Percentiles rank a stretch among this genome's conserved stretches.
Conservation (phyloP, 164 flowering plant genomes). For the Berberis thunbergii region DNA sequence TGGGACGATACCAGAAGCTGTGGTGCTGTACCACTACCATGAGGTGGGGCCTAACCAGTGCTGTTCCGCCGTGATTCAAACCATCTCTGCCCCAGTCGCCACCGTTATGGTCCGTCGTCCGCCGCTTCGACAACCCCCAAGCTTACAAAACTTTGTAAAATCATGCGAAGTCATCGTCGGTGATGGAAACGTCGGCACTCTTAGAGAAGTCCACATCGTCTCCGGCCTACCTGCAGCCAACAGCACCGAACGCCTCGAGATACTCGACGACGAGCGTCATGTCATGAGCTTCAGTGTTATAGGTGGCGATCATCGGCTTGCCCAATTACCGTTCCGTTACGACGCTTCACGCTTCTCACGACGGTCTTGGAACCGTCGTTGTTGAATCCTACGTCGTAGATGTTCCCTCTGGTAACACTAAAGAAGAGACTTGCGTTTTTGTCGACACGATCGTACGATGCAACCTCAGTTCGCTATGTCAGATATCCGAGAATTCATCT, state of each 20-base stretch:
- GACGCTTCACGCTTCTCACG: constrained; percentile 37
- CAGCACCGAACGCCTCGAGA: constrained; percentile 73
- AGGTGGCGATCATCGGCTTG: constrained; percentile 74
- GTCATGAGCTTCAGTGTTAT: constrained; percentile 74
- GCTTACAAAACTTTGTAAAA: constrained; percentile 70
- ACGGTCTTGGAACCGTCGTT: constrained; percentile 48
- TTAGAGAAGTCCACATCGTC: constrained; percentile 59
- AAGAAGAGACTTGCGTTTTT: constrained; percentile 66
- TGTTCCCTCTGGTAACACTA: constrained; percentile 63
- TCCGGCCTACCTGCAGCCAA: constrained; percentile 70
- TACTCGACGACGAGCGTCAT: constrained; percentile 74
- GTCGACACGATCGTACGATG: constrained; percentile 73
- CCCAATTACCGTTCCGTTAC: constrained; percentile 69
- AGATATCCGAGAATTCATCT: constrained; percentile 36
- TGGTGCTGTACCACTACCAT: constrained; percentile 46
- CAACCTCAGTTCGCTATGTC: constrained; percentile 68
- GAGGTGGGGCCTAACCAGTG: constrained; percentile 56
- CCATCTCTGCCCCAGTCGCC: constrained; percentile 54
- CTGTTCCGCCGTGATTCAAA: constrained; percentile 59
- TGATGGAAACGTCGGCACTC: constrained; percentile 52
- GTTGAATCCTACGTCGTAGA: constrained; percentile 86
- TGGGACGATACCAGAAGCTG: constrained; percentile 35
- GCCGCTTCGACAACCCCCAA: constrained; percentile 80
- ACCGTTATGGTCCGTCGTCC: constrained; percentile 80
- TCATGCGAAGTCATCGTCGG: constrained; percentile 61